A percentile compares a stretch with the other conserved stretches of the same genome.
Evolutionary conservation across 2,329 filamentous ascomycete genomes (phyloP).

Genomic region (Atkinsonella texensis): DNA sequence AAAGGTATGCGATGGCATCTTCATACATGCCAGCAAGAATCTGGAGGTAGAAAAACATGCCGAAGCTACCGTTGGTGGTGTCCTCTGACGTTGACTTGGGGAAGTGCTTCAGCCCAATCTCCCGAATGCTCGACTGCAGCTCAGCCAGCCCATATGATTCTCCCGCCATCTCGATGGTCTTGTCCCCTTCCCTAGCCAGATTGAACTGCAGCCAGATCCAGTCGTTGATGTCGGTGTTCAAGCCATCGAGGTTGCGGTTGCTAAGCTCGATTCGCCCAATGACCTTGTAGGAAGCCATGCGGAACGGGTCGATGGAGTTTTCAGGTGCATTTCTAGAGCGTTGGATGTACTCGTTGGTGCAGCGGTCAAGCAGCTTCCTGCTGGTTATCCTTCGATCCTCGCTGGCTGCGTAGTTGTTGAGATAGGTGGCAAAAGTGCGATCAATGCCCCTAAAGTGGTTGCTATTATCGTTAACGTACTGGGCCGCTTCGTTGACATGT

Average conservation of each 20-base stretch:
- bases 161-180: conserved; percentile 49
- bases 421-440: conserved; percentile 77
- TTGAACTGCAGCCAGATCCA: conserved; percentile 65
- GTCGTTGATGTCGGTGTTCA: conserved; percentile 55
- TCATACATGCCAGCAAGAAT: conserved; percentile 88
- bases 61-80: conserved; percentile 61
- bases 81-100: conserved; percentile 69
- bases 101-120: conserved; percentile 89
- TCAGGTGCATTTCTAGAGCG: conserved; percentile 74
- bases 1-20: conserved; percentile 82
- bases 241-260: conserved; percentile 50
- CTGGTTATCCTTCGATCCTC: conserved; percentile 61
- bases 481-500: conserved; percentile 69
- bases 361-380: conserved; percentile 70
- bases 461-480: conserved; percentile 72
- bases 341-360: conserved; percentile 81
- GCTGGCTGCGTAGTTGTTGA: conserved; percentile 70
- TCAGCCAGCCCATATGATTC: conserved; percentile 54
- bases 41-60: conserved; percentile 89
- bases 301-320: conserved; percentile 83
- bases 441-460: conserved; percentile 82
- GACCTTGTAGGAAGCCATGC: conserved; percentile 96
- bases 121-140: conserved; percentile 68
- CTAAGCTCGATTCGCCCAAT: conserved; percentile 66
- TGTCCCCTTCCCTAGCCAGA: conserved; percentile 53